Percentiles rank a stretch among this genome's conserved stretches.
Conservation (phyloP, 2,329 filamentous ascomycete genomes). For the Beauveria caledonica region DNA sequence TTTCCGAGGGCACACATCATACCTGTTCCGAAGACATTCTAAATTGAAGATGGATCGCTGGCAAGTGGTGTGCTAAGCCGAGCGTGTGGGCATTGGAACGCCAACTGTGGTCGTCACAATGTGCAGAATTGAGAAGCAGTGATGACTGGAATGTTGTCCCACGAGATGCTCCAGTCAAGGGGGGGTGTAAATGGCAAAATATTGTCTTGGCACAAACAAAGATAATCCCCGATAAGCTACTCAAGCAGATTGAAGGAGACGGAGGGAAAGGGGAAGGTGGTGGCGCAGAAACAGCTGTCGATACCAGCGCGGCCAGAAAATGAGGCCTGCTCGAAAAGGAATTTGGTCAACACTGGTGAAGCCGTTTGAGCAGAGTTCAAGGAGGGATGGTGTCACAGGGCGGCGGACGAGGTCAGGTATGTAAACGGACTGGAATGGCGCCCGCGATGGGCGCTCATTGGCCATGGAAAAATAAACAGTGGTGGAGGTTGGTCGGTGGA, state of each 20-base stretch:
- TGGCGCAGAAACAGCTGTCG: background rate
- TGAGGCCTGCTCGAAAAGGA: slow-evolving; percentile 8
- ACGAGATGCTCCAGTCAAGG: slow-evolving; percentile 11
- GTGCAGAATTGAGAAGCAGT: slow-evolving; percentile 12
- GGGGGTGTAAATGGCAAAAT: background rate
- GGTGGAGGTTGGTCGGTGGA: slow-evolving; percentile 10
- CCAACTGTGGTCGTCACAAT: slow-evolving; percentile 12
- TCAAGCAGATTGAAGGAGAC: background rate
- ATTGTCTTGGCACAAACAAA: background rate
- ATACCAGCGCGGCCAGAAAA: slow-evolving; percentile 5
- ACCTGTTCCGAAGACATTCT: slow-evolving; percentile 32
- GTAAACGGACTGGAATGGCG: slow-evolving; percentile 10
- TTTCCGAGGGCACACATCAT: slow-evolving; percentile 17
- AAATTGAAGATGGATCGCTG: slow-evolving; percentile 17
- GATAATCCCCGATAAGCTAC: background rate
- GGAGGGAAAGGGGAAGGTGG: background rate
- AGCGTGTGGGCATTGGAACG: slow-evolving; percentile 26
- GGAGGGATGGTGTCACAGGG: slow-evolving; percentile 3
- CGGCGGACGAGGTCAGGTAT: slow-evolving; percentile 8
- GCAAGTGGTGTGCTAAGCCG: slow-evolving; percentile 16
- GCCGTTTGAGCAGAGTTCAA: slow-evolving; percentile 1
- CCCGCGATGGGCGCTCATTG: slow-evolving; percentile 20
- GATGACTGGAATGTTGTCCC: slow-evolving; percentile 24
- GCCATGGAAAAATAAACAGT: slow-evolving; percentile 25
- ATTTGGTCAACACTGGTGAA: background rate